A percentile compares a stretch with the other conserved stretches of the same genome.
phyloP scores from a whole-genome alignment of 768 basidiomycete species.

The Pisolithus albus region DNA sequence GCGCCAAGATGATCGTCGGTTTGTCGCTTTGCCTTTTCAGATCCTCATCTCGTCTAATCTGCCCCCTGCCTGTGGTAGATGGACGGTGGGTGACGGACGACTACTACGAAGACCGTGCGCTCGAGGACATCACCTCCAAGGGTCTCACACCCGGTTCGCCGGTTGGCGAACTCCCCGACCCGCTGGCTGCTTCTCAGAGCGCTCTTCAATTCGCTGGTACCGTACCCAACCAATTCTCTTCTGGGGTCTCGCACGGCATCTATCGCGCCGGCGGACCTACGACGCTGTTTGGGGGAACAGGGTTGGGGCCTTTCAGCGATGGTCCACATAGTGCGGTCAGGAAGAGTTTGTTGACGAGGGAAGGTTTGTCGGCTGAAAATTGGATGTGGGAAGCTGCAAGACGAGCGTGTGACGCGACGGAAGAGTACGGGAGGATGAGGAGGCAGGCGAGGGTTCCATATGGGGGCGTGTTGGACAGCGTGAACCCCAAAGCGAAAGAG shows the following conservation, averaged over 20 bases:
- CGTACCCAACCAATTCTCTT: slow-evolving; percentile 24
- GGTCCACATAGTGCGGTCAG: slow-evolving; percentile 80
- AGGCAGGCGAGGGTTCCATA: slow-evolving; percentile 46
- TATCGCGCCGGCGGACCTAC: slow-evolving; percentile 92
- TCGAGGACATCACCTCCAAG: slow-evolving; percentile 69
- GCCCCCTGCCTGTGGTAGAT: slow-evolving; percentile 40
- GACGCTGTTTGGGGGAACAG: slow-evolving; percentile 80
- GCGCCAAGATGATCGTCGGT: slow-evolving; percentile 86
- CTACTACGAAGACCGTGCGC: slow-evolving; percentile 85
- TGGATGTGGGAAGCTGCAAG: slow-evolving; percentile 85
- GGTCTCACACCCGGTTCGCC: slow-evolving; percentile 78
- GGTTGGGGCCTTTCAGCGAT: slow-evolving; percentile 84
- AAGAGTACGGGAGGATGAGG: slow-evolving; percentile 57
- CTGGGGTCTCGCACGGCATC: slow-evolving; percentile 54
- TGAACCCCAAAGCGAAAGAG: slow-evolving; percentile 29
- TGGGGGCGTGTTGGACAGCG: slow-evolving; percentile 38
- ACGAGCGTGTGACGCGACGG: slow-evolving; percentile 55
- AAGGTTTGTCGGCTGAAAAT: slow-evolving; percentile 80
- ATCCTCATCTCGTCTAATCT: neutral
- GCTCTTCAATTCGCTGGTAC: slow-evolving; percentile 32
- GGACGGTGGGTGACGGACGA: slow-evolving; percentile 93
- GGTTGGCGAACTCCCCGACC: slow-evolving; percentile 78
- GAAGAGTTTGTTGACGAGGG: slow-evolving; percentile 70
- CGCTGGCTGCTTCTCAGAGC: slow-evolving; percentile 44
- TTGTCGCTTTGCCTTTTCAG: slow-evolving; percentile 18